phyloP scores from a whole-genome alignment of 2,329 filamentous ascomycete species.

The Rugonectria rugulosa region DNA sequence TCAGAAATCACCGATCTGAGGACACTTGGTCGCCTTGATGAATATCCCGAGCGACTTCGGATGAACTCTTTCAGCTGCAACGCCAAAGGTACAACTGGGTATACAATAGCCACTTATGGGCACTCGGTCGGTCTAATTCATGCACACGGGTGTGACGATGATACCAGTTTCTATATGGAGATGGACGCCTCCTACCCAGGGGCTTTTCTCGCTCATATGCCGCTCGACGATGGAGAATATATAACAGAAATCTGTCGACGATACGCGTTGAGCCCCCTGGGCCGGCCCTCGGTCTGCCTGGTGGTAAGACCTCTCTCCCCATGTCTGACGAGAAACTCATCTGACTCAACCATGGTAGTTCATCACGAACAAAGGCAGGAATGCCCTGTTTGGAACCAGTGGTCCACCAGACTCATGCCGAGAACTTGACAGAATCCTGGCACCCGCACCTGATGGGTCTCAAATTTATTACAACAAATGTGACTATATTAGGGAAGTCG shows the following conservation, averaged over 20 bases:
- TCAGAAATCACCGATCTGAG: slow-evolving; percentile 15
- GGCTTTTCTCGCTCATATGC: slow-evolving; percentile 15
- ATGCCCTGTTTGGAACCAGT: slow-evolving; percentile 16
- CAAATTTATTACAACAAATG: slow-evolving; percentile 14
- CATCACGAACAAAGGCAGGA: slow-evolving; percentile 24
- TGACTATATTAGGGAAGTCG: neutral
- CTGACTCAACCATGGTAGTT: slow-evolving; percentile 10
- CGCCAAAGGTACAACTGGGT: slow-evolving; percentile 8
- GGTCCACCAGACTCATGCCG: slow-evolving; percentile 19
- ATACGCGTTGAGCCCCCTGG: neutral
- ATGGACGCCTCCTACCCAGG: slow-evolving; percentile 5
- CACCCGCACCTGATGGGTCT: slow-evolving; percentile 10
- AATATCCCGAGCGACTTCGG: slow-evolving; percentile 7
- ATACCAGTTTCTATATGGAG: slow-evolving; percentile 15
- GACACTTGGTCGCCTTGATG: slow-evolving; percentile 7
- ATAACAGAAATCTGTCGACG: slow-evolving; percentile 21
- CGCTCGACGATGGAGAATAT: slow-evolving; percentile 22
- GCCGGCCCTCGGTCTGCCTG: slow-evolving; percentile 9
- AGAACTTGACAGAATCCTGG: slow-evolving; percentile 6
- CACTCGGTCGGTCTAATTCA: neutral
- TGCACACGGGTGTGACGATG: slow-evolving; percentile 9
- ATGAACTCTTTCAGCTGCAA: slow-evolving; percentile 22
- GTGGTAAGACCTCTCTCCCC: slow-evolving; percentile 14
- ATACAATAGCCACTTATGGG: slow-evolving; percentile 17
- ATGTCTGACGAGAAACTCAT: neutral